These are phyloP conservation scores for Beverwykella pulmonaria DNA, from an alignment of 495 filamentous ascomycete species.

Conservation along the genomic window DNA sequence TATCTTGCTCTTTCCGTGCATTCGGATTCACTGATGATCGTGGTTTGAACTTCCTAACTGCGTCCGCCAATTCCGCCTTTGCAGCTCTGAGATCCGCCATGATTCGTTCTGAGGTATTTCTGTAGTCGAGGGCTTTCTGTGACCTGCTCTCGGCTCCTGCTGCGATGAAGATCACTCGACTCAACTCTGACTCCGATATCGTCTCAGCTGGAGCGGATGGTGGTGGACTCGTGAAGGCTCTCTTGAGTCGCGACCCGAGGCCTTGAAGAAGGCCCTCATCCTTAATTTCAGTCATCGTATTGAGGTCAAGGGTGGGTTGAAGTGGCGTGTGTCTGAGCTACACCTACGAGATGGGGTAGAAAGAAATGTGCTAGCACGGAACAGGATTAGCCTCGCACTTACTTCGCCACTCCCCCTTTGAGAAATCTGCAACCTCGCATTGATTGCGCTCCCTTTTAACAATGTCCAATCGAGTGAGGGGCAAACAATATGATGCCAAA, in stretches of 20 bases:
- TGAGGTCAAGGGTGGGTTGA: neutral
- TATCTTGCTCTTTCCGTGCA: slow-evolving; percentile 1
- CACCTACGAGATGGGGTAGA: neutral
- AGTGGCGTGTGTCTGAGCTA: neutral
- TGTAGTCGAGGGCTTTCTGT: neutral
- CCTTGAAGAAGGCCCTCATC: neutral
- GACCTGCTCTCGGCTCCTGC: neutral
- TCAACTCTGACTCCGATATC: neutral
- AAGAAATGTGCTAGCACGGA: neutral
- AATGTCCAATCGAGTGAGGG: no score
- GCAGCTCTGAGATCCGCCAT: slow-evolving; percentile 11
- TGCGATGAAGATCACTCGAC: slow-evolving; percentile 14
- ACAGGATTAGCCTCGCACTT: no score
- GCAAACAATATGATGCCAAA: no score
- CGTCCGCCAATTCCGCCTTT: slow-evolving; percentile 1
- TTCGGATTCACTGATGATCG: neutral
- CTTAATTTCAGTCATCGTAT: neutral
- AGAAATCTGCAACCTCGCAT: no score
- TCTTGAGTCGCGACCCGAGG: neutral
- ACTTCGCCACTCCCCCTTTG: no score
- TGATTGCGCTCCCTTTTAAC: no score
- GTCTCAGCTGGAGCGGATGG: neutral
- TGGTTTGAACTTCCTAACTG: neutral
- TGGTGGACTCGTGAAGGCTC: neutral
- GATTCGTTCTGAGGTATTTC: neutral